Conservation (phyloP, 2,329 filamentous ascomycete species). For the Simplicillium aogashimaense region DNA sequence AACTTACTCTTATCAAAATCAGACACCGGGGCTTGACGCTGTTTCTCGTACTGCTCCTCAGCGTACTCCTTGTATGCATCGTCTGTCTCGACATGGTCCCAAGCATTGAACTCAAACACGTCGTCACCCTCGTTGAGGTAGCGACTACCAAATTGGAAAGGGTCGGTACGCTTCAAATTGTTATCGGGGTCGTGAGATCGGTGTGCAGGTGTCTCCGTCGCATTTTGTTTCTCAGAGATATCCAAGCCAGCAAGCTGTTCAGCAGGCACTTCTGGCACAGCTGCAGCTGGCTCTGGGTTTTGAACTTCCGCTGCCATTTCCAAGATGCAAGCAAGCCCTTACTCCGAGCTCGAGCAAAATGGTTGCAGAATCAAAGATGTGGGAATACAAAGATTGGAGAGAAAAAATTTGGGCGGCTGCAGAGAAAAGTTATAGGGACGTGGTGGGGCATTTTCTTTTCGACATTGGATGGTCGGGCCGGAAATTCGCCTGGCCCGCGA, state of each 20-base stretch:
- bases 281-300: conserved; percentile 9
- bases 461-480: conserved; percentile 4
- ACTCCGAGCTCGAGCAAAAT: too few species aligned
- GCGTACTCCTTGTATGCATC: conserved; percentile 79
- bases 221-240: conserved; percentile 8
- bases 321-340: neutral
- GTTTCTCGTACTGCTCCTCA: conserved; percentile 72
- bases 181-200: conserved; percentile 61
- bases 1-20: conserved; percentile 80
- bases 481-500: conserved; percentile 8
- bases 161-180: conserved; percentile 80
- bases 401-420: conserved; percentile 5
- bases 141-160: conserved; percentile 91
- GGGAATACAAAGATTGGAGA: neutral
- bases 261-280: conserved; percentile 11
- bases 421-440: neutral
- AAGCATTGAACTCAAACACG: conserved; percentile 96
- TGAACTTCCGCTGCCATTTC: conserved; percentile 6
- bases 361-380: too few species aligned
- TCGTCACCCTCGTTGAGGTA: conserved; percentile 76
- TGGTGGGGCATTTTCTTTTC: conserved; percentile 1
- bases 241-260: conserved; percentile 15
- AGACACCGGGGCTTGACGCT: conserved; percentile 77
- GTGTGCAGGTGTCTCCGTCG: conserved; percentile 38
- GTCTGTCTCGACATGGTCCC: conserved; percentile 96